Evolutionary conservation across 345 rosid species (phyloP).

Genomic region (Trapa incisa): DNA sequence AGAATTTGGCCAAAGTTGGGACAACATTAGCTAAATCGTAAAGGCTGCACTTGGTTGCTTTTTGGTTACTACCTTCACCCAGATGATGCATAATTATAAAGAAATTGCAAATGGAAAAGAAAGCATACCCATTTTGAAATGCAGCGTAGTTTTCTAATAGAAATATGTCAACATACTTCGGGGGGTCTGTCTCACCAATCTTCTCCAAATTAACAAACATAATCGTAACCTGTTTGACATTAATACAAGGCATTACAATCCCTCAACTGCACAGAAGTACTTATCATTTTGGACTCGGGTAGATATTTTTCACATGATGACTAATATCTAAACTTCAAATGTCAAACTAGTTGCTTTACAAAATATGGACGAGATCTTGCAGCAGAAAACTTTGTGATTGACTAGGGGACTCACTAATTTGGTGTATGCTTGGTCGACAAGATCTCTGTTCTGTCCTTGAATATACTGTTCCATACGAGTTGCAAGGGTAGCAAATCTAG

Average conservation of each 20-base stretch:
- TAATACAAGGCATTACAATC: background rate
- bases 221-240: slow-evolving; percentile 65
- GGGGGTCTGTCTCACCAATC: slow-evolving; percentile 84
- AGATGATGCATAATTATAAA: no score
- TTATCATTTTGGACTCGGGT: background rate
- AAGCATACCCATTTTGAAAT: slow-evolving; percentile 73
- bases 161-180: slow-evolving; percentile 75
- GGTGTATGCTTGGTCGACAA: slow-evolving; percentile 95
- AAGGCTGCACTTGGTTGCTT: slow-evolving; percentile 43
- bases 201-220: slow-evolving; percentile 94
- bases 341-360: background rate
- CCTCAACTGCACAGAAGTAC: background rate
- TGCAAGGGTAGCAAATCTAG: slow-evolving; percentile 93
- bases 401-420: slow-evolving; percentile 61
- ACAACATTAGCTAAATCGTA: slow-evolving; percentile 96
- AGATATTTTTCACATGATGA: background rate
- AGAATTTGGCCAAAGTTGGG: slow-evolving; percentile 91
- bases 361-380: background rate
- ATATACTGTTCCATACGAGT: slow-evolving; percentile 99
- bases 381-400: background rate
- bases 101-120: background rate
- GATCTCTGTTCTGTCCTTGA: slow-evolving; percentile 91
- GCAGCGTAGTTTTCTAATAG: slow-evolving; percentile 97
- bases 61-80: slow-evolving; percentile 8
- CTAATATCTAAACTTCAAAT: background rate